Conservation (phyloP, 805 yeast species). For the Wickerhamiella vanderwaltii region DNA sequence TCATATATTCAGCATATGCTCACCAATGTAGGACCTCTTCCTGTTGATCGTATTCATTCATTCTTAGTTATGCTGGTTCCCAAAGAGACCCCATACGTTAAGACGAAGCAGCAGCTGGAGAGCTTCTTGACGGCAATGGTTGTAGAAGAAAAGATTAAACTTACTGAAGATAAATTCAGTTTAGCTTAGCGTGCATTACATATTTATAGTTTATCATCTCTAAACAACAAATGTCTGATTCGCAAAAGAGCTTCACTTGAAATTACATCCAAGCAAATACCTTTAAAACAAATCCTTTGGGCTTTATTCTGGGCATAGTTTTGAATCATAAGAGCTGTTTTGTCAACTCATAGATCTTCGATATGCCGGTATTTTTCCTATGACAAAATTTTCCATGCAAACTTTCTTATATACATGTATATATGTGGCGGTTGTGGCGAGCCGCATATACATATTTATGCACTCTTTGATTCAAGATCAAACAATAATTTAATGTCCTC, state of each 20-base stretch:
- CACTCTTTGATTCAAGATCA: no score
- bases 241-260: slow-evolving; percentile 4
- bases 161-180: slow-evolving; percentile 29
- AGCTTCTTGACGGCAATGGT: slow-evolving; percentile 33
- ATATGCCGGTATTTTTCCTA: slow-evolving; percentile 21
- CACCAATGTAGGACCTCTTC: slow-evolving; percentile 41
- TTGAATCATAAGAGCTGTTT: slow-evolving; percentile 21
- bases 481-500: slow-evolving; percentile 29
- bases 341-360: slow-evolving; percentile 22
- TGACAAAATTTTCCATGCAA: background rate
- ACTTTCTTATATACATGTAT: background rate
- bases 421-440: background rate
- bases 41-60: slow-evolving; percentile 39
- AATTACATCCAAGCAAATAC: background rate
- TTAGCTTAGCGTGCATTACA: slow-evolving; percentile 19
- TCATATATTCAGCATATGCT: slow-evolving; percentile 46
- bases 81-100: slow-evolving; percentile 33
- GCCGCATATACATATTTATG: no score
- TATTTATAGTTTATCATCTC: background rate
- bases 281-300: background rate
- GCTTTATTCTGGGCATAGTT: slow-evolving; percentile 21
- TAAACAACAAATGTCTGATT: slow-evolving; percentile 1
- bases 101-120: slow-evolving; percentile 34
- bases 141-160: slow-evolving; percentile 33
- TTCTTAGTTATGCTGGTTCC: slow-evolving; percentile 47